phyloP scores from a whole-genome alignment of 768 basidiomycete species.

The Neoboletus subvelutipes region DNA sequence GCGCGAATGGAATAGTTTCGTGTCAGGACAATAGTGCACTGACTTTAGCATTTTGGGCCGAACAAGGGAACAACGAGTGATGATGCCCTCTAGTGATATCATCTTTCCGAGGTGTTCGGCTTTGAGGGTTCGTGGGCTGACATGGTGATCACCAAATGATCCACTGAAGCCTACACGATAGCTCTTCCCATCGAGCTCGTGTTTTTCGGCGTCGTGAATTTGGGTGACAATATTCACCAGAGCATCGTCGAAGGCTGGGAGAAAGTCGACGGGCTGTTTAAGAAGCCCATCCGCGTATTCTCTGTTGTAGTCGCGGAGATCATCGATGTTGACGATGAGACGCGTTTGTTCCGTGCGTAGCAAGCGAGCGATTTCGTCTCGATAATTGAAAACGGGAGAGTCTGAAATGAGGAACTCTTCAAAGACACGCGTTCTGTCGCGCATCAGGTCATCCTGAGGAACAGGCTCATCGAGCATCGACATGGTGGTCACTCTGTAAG shows the following conservation, averaged over 20 bases:
- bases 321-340: constrained; percentile 93
- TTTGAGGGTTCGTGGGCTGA: constrained; percentile 89
- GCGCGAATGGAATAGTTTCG: constrained; percentile 77
- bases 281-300: constrained; percentile 86
- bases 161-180: constrained; percentile 92
- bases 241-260: constrained; percentile 89
- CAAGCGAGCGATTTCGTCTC: constrained; percentile 80
- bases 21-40: constrained; percentile 92
- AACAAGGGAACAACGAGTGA: constrained; percentile 96
- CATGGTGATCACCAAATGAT: constrained; percentile 97
- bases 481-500: constrained; percentile 21
- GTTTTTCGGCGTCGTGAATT: constrained; percentile 75
- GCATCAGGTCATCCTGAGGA: constrained; percentile 67
- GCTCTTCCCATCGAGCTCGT: constrained; percentile 74
- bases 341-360: constrained; percentile 80
- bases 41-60: constrained; percentile 98
- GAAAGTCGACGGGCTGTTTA: constrained; percentile 81
- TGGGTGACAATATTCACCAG: constrained; percentile 70
- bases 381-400: constrained; percentile 72
- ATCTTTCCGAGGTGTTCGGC: constrained; percentile 91
- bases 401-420: constrained; percentile 80
- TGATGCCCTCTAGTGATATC: constrained; percentile 97
- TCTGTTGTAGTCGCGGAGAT: constrained; percentile 89
- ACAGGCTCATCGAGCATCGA: constrained; percentile 52
- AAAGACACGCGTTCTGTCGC: constrained; percentile 75